Percentiles rank a stretch among this genome's conserved stretches.
phyloP scores from a whole-genome alignment of 1,284 basidiomycete genomes.

The Cutaneotrichosporon sp. region DNA sequence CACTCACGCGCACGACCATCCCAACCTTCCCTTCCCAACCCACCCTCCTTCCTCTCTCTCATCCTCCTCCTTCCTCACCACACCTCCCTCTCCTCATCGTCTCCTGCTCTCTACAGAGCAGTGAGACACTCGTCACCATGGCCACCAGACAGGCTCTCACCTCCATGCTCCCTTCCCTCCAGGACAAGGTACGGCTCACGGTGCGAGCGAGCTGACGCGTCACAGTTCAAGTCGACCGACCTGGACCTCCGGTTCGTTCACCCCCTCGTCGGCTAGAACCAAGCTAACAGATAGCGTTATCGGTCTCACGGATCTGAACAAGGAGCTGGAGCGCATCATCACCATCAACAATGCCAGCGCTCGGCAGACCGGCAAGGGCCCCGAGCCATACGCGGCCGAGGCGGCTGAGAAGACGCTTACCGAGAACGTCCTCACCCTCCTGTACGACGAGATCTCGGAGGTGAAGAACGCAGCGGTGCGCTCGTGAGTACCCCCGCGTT shows the following conservation, averaged over 20 bases:
- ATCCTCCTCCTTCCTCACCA: conserved; percentile 14
- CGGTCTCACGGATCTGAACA: conserved; percentile 88
- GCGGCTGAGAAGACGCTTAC: conserved; percentile 75
- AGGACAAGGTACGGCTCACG: too few species aligned
- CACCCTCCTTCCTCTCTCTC: conserved; percentile 6
- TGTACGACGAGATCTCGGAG: conserved; percentile 93
- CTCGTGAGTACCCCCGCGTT: conserved; percentile 69
- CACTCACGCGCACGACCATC: background rate
- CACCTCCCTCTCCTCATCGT: background rate
- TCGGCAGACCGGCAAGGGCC: background rate
- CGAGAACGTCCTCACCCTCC: conserved; percentile 74
- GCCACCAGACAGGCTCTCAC: conserved; percentile 18
- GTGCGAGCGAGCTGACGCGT: too few species aligned
- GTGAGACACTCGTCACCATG: conserved; percentile 11
- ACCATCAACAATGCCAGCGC: conserved; percentile 26
- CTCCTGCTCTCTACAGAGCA: background rate
- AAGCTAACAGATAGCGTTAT: conserved; percentile 69
- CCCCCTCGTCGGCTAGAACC: background rate
- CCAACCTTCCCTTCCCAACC: too few species aligned
- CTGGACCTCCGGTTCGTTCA: conserved; percentile 47
- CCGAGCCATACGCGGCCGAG: conserved; percentile 65
- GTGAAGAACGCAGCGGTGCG: conserved; percentile 98
- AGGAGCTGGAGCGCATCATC: conserved; percentile 74
- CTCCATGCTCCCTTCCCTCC: conserved; percentile 22
- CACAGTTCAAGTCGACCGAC: conserved; percentile 48